Evolutionary conservation across 176 grass and related monocot genomes (phyloP), one percentile per base, ranked within the genome.

Genomic region (Pontederia crassipes): DNA sequence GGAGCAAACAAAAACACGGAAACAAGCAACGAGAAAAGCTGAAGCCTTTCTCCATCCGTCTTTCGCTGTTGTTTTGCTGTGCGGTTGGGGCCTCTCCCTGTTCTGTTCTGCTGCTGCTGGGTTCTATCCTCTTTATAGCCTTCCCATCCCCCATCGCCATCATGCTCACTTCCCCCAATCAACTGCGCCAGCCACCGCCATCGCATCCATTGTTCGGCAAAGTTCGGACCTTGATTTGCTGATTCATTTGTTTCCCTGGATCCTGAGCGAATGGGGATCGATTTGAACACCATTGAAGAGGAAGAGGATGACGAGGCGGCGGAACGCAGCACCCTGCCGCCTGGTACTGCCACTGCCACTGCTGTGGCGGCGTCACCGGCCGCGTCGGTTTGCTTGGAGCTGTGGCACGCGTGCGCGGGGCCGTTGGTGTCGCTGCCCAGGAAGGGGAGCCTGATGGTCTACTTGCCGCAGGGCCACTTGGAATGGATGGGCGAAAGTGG

Each of bases 381-480:
- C 15, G 58, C n/a, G 48, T 55, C 55, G 49, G 74, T 81, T 76
- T 89, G 81, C 74, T 77, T 83, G 46, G 88, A 98, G 64, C 74
- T 98, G 71, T 73, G 93, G 93, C 88, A 98, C 78, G 58, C 66
- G 55, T 98, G 93, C 72, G 88, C 88, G 1, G 93, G 93, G 12
- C 93, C 87, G 0, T 55, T 88, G 53, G 79, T 89, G 17, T 72
- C 10, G 56, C 57, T 56, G 52, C 93, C 93, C 10, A 81, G 83
- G 53, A 83, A 81, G 78, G 87, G 88, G n/a, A 81, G 84, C 73
- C 65, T 67, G 4, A 77, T 98, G 55, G 88, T 98, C 32, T 98
- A 98, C 79, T 86, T 98, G 77, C 93, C 93, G 58, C 93, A 98
- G 65, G 93, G 77, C n/a, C 88, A 98, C 72, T 73, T 98, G 46